Evolutionary conservation across 495 filamentous ascomycete genomes (phyloP), one percentile per base, ranked within the genome.

Genomic region (Aspergillus heteromorphus): DNA sequence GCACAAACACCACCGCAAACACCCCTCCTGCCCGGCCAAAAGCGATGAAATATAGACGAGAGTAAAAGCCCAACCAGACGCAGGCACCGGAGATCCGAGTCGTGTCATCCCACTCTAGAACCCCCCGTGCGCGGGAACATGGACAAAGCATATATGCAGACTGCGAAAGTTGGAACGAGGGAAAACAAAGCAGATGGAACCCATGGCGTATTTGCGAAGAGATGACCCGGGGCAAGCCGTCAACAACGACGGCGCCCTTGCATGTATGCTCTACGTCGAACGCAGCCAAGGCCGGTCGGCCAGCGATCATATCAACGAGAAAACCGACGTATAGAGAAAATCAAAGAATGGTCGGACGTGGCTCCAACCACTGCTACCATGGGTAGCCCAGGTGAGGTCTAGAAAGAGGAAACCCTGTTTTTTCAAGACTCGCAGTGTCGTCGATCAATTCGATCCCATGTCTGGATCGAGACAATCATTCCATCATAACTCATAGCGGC

Each of bases 401-500:
- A 41, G 16, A 11, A 17, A 18, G 34, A 19, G 20, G 16, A 17
- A 41, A 27, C 7, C 29, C 42, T 20, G 31, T 17, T n/a, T 29
- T 4, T 30, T 17, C 14, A 29, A 47, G 14, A 21, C 43, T 16
- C 42, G 21, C 21, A 27, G 16, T 16, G 27, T 16, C 20, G 29
- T 47, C 43, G 13, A 47, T 27, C 43, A 16, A 48, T 56, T 49
- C 29, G 55, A 31, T 31, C 51, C 48, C 56, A 34, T 60, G 43
- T 47, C 40, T 58, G 61, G 40, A 53, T 56, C 43, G 62, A 62
- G 62, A 57, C 62, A 55, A 57, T 71, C 65, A 69, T 73, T 66
- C 63, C 65, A 61, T 76, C 66, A 69, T 74, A 62, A 67, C 59
- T 71, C 64, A 60, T 69, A 62, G 55, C 57, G 50, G 40, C 60